These are phyloP conservation scores for Fusarium abutilonis DNA, from an alignment of 2,329 filamentous ascomycete genomes.

Conservation along the genomic window DNA sequence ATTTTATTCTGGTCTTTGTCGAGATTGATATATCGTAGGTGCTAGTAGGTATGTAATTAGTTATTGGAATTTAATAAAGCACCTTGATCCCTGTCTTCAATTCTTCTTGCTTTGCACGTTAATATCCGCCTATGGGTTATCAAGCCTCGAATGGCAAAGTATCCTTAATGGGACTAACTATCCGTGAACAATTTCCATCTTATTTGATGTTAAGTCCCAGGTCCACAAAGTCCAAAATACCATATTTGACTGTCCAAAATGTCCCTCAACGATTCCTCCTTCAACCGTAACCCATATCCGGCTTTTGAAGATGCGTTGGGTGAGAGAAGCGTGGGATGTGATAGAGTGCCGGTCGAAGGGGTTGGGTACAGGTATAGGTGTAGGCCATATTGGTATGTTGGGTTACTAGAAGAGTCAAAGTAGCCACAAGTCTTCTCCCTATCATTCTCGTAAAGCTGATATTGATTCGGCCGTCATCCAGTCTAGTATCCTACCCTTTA, in stretches of 20 bases:
- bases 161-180: not conserved
- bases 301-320: too few species aligned
- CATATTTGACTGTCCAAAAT: not conserved
- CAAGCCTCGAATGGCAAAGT: not conserved
- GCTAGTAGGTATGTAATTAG: too few species aligned
- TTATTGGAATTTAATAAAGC: too few species aligned
- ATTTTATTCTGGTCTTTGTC: too few species aligned
- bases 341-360: too few species aligned
- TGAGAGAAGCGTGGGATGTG: too few species aligned
- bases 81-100: too few species aligned
- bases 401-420: too few species aligned
- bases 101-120: not conserved
- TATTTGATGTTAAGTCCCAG: not conserved
- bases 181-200: not conserved
- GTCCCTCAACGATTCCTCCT: not conserved
- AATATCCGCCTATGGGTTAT: not conserved
- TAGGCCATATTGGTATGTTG: too few species aligned
- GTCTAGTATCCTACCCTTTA: not conserved
- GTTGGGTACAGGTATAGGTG: too few species aligned
- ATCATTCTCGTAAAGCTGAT: not conserved
- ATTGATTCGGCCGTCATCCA: not conserved
- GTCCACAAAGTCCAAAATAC: not conserved
- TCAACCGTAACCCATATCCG: not conserved
- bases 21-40: too few species aligned
- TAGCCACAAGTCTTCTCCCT: too few species aligned